A percentile compares a stretch with the other conserved stretches of the same genome.
phyloP scores from a whole-genome alignment of 2,329 filamentous ascomycete genomes.

The Fusarium sp. region DNA sequence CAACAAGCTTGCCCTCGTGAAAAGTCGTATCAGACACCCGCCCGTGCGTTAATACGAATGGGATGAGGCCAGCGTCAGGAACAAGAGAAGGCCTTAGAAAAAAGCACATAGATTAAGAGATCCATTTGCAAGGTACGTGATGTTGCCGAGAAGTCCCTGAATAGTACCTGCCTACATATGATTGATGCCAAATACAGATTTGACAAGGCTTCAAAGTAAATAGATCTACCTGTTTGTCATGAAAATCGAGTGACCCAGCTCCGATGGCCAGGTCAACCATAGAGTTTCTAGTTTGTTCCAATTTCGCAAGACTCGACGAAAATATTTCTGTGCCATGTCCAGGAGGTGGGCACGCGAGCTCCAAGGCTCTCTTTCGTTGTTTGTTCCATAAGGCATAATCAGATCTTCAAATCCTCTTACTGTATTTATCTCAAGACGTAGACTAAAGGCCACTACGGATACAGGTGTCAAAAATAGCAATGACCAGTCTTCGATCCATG shows the following conservation, averaged over 20 bases:
- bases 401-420: not conserved
- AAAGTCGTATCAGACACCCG: conserved; percentile 1
- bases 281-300: not conserved
- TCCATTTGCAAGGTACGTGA: not conserved
- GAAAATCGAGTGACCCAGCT: conserved; percentile 8
- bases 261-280: conserved; percentile 1
- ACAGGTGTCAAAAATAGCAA: conserved; percentile 23
- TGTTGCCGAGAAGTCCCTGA: not conserved
- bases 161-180: not conserved
- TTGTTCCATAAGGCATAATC: not conserved
- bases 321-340: conserved; percentile 1
- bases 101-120: not conserved
- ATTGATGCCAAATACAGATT: not conserved
- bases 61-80: not conserved
- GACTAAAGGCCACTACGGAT: not conserved
- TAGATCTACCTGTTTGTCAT: not conserved
- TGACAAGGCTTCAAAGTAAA: not conserved
- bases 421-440: not conserved
- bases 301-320: conserved; percentile 10
- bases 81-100: not conserved
- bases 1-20: not conserved
- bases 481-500: conserved; percentile 17
- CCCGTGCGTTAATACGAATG: not conserved
- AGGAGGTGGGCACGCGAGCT: conserved; percentile 1
- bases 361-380: not conserved